These are phyloP conservation scores for Pestalotiopsis sp. DNA, from an alignment of 2,329 filamentous ascomycete genomes.

Conservation along the genomic window DNA sequence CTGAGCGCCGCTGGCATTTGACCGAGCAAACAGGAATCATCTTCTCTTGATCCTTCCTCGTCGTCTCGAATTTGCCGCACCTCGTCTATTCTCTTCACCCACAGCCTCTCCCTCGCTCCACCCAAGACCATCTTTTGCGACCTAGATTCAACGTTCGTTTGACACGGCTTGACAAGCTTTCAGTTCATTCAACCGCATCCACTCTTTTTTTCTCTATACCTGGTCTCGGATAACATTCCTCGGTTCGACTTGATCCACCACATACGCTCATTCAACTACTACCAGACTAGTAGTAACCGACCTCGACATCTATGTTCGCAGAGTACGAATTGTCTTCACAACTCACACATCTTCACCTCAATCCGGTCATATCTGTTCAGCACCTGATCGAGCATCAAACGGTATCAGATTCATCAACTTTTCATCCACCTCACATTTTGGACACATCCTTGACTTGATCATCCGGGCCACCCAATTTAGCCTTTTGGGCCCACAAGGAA, in stretches of 20 bases:
- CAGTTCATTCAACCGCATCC: not conserved
- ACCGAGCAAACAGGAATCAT: slow-evolving; percentile 6
- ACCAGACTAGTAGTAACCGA: not conserved
- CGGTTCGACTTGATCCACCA: not conserved
- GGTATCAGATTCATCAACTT: not conserved
- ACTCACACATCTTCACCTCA: not conserved
- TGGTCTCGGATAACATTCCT: slow-evolving; percentile 1
- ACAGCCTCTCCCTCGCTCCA: slow-evolving; percentile 3
- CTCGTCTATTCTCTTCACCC: slow-evolving; percentile 1
- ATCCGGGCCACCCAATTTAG: slow-evolving; percentile 1
- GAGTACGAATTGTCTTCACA: not conserved
- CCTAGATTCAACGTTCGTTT: slow-evolving; percentile 10
- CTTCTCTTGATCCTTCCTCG: slow-evolving; percentile 1
- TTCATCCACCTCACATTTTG: not conserved
- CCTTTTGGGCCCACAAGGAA: not conserved
- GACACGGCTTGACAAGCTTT: not conserved
- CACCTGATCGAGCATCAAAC: not conserved
- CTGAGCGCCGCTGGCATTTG: slow-evolving; percentile 4
- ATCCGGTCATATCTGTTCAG: not conserved
- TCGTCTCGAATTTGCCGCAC: slow-evolving; percentile 3
- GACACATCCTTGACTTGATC: slow-evolving; percentile 3
- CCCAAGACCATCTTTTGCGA: slow-evolving; percentile 5
- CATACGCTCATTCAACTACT: not conserved
- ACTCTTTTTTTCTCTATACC: slow-evolving; percentile 7
- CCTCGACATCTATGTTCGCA: slow-evolving; percentile 8